phyloP scores from a whole-genome alignment of 2,329 filamentous ascomycete genomes.

The Hymenoscyphus infarciens region DNA sequence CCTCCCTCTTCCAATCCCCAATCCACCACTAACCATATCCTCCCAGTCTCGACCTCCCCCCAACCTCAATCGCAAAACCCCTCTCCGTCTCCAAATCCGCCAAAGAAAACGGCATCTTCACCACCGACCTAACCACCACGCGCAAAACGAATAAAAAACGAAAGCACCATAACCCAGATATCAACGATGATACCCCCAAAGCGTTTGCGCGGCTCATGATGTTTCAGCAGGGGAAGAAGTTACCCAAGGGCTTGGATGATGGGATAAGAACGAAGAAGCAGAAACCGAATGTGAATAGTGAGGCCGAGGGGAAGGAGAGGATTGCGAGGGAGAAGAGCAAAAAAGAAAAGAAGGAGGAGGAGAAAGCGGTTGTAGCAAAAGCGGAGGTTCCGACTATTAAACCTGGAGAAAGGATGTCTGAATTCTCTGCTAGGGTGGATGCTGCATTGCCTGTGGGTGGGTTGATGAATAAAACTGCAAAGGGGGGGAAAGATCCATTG shows the following conservation, averaged over 20 bases:
- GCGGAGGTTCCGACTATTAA: slow-evolving; percentile 62
- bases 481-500: slow-evolving; percentile 59
- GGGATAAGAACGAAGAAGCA: slow-evolving; percentile 46
- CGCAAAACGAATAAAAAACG: slow-evolving; percentile 41
- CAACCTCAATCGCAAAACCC: slow-evolving; percentile 54
- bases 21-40: slow-evolving; percentile 12
- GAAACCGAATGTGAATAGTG: slow-evolving; percentile 26
- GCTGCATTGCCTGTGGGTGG: slow-evolving; percentile 74
- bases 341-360: slow-evolving; percentile 13
- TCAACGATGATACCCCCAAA: slow-evolving; percentile 77
- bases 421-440: slow-evolving; percentile 81
- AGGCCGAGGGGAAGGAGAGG: slow-evolving; percentile 7
- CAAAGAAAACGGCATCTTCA: slow-evolving; percentile 38
- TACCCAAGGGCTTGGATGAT: slow-evolving; percentile 66
- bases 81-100: slow-evolving; percentile 50
- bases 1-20: background rate
- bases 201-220: slow-evolving; percentile 86
- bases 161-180: slow-evolving; percentile 43
- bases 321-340: slow-evolving; percentile 18
- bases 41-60: slow-evolving; percentile 48
- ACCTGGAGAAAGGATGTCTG: slow-evolving; percentile 77
- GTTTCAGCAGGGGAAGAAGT: slow-evolving; percentile 58
- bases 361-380: slow-evolving; percentile 25
- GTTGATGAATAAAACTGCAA: slow-evolving; percentile 59
- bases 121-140: slow-evolving; percentile 34